phyloP scores from a whole-genome alignment of 1,284 basidiomycete species.

The Ceratobasidium sp. region DNA sequence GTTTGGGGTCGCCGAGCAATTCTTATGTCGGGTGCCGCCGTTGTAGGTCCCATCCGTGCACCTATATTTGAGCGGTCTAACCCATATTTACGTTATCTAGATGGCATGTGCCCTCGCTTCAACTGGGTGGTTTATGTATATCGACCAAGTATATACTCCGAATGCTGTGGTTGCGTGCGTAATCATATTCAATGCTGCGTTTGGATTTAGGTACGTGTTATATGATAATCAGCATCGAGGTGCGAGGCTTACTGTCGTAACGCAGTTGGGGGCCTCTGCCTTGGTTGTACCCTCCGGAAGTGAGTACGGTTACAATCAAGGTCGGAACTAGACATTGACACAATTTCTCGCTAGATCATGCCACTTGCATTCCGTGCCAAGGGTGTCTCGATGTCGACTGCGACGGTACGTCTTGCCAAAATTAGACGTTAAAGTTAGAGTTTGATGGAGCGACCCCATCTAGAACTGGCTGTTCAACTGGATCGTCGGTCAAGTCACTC shows the following conservation, averaged over 20 bases:
- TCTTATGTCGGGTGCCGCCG: constrained; percentile 90
- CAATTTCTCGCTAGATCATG: constrained; percentile 77
- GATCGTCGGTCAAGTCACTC: constrained; percentile 91
- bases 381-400: constrained; percentile 93
- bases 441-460: neutral
- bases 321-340: neutral
- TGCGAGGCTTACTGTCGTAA: constrained; percentile 30
- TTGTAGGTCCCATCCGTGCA: constrained; percentile 66
- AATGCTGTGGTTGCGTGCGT: constrained; percentile 93
- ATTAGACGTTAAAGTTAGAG: constrained; percentile 27
- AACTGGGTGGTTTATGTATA: constrained; percentile 94
- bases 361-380: constrained; percentile 91
- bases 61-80: neutral
- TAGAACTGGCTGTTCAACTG: constrained; percentile 88
- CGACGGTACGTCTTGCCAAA: constrained; percentile 64
- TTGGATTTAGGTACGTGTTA: constrained; percentile 80
- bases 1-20: constrained; percentile 92
- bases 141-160: constrained; percentile 88
- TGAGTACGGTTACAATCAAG: constrained; percentile 54
- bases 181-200: constrained; percentile 93
- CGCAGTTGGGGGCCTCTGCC: constrained; percentile 80
- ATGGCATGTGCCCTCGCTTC: constrained; percentile 84
- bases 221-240: neutral
- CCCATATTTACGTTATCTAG: constrained; percentile 58
- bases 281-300: constrained; percentile 92